phyloP scores from a whole-genome alignment of 495 filamentous ascomycete genomes.

The Parachaetomium inaequale region DNA sequence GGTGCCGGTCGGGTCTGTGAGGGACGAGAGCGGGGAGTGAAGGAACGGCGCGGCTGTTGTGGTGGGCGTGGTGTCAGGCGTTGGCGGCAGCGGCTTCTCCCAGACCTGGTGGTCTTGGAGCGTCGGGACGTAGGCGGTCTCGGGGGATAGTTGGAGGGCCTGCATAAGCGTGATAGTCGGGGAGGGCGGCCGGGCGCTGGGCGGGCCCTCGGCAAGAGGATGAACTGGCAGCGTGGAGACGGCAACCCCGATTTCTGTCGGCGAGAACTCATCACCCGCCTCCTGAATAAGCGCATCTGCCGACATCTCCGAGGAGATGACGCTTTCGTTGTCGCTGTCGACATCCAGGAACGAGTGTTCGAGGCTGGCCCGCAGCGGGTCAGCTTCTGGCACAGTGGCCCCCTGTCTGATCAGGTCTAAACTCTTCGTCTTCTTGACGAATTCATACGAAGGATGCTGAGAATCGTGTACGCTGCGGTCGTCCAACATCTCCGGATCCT shows the following conservation, averaged over 20 bases:
- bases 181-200: conserved; percentile 59
- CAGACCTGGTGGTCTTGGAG: conserved; percentile 43
- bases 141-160: conserved; percentile 48
- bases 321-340: conserved; percentile 67
- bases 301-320: conserved; percentile 77
- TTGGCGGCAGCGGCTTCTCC: conserved; percentile 50
- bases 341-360: conserved; percentile 64
- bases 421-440: conserved; percentile 46
- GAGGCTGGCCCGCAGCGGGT: conserved; percentile 21
- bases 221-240: conserved; percentile 55
- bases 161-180: conserved; percentile 73
- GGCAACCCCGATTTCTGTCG: conserved; percentile 41
- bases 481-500: conserved; percentile 26
- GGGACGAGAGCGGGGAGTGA: conserved; percentile 30
- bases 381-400: conserved; percentile 20
- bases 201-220: conserved; percentile 49
- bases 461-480: conserved; percentile 35
- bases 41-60: conserved; percentile 27
- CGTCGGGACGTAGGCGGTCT: conserved; percentile 32
- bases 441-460: conserved; percentile 45
- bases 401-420: conserved; percentile 36
- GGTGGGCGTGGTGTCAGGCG: conserved; percentile 51
- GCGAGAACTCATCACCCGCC: conserved; percentile 30
- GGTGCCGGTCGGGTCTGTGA: conserved; percentile 37
- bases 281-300: conserved; percentile 57